Base-by-base conservation (phyloP, 768 basidiomycete genomes). In the Suillus clintonianus region DNA sequence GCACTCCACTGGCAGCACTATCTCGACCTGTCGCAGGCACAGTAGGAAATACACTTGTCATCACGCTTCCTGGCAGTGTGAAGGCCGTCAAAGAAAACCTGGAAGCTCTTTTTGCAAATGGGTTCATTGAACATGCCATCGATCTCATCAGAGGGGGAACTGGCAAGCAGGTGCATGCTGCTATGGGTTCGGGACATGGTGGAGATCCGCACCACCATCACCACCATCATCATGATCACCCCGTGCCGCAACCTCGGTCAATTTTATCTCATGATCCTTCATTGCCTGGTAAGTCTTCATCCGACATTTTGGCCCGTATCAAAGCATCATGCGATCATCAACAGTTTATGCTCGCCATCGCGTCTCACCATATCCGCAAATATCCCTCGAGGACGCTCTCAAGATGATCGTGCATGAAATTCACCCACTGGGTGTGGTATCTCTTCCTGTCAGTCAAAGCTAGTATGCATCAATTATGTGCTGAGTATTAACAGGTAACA, bases 21-120 rank as follows among this genome's bases (percentile, higher is more conserved):
- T 90, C 93, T 3, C 86, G 94, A 7, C 94, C 94, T 1, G 81
- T 95, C 17, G 92, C 91, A 4, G 94, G 94, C 4, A 90, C 87
- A 9, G 76, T 88, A 64, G 81, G 78, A 30, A 81, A 81, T 59
- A 89, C 87, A 0, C 81, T 97, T 24, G 78, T 97, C 30, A 81
- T 91, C 22, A 94, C 92, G 0, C 86, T 96, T 11, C 95, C 94
- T 0, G 94, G 94, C 3, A 93, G 91, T 68, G 84, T 89, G 43
- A 94, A 92, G 70, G 94, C 92, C 3, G 94, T 94, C 45, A 87
- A 81, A 65, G 94, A 97, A 70, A 92, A 88, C 69, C 70, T 94
- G 62, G 83, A 84, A 1, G 82, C 83, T 0, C 78, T 95, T 34
- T 77, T 95, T 7, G 73, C 77, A 15, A 80, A 74, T 6, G 86